These are phyloP conservation scores for Hymenoscyphus fraxineus DNA, from an alignment of 2,329 filamentous ascomycete genomes.

Conservation along the genomic window DNA sequence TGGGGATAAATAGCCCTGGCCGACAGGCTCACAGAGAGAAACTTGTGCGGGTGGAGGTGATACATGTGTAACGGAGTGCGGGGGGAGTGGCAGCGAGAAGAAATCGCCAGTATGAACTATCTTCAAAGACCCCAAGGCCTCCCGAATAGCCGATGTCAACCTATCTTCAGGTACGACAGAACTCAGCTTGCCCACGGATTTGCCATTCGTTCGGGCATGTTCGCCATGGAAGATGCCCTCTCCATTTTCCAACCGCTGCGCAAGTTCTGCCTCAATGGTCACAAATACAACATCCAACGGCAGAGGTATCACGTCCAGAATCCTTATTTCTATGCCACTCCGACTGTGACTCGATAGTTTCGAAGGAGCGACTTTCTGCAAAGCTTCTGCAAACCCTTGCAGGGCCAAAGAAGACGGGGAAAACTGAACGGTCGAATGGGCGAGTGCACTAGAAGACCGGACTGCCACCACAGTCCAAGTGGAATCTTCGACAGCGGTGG, in stretches of 20 bases:
- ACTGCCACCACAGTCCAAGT: conserved; percentile 86
- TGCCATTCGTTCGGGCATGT: conserved; percentile 46
- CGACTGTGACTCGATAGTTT: conserved; percentile 70
- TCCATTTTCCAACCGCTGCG: conserved; percentile 75
- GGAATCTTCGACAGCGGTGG: conserved; percentile 52
- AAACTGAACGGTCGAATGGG: conserved; percentile 76
- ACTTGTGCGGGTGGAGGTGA: conserved; percentile 82
- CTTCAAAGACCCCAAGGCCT: conserved; percentile 67
- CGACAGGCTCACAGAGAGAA: conserved; percentile 88
- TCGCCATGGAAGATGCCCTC: conserved; percentile 77
- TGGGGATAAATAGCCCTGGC: conserved; percentile 75
- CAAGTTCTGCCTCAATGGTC: conserved; percentile 74
- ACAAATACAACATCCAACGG: conserved; percentile 83
- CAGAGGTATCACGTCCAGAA: conserved; percentile 76
- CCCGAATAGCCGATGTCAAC: conserved; percentile 64
- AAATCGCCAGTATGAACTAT: conserved; percentile 83
- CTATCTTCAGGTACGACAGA: conserved; percentile 48
- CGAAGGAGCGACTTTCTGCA: conserved; percentile 71
- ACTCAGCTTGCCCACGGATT: conserved; percentile 33
- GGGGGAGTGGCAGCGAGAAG: conserved; percentile 69
- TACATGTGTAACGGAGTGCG: conserved; percentile 83
- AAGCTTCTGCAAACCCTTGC: conserved; percentile 71
- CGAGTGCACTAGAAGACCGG: conserved; percentile 56
- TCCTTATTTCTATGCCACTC: conserved; percentile 76
- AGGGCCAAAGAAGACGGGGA: conserved; percentile 68